A percentile compares a stretch with the other conserved stretches of the same genome.
Conservation (phyloP, 2,329 filamentous ascomycete genomes). For the Phoma sp. region DNA sequence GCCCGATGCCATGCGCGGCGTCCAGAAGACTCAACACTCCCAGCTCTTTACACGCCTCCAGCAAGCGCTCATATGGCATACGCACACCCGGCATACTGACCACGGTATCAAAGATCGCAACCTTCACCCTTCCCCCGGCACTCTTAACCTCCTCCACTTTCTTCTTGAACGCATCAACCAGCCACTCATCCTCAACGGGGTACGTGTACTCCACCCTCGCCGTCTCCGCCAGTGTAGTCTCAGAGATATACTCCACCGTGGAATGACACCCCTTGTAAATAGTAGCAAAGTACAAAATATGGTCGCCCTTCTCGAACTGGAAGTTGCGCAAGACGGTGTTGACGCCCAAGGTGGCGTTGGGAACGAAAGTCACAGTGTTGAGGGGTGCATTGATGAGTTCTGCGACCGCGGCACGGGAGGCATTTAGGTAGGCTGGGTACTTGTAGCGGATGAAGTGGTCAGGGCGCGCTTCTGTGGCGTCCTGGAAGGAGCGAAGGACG, state of each 20-base stretch:
- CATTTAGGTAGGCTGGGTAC: slow-evolving; percentile 67
- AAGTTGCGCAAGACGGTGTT: slow-evolving; percentile 83
- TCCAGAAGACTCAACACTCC: slow-evolving; percentile 78
- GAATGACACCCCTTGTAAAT: slow-evolving; percentile 81
- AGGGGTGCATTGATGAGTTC: slow-evolving; percentile 67
- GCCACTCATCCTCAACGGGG: slow-evolving; percentile 71
- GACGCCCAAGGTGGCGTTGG: slow-evolving; percentile 79
- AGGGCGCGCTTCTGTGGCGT: slow-evolving; percentile 69
- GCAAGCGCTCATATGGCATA: slow-evolving; percentile 77
- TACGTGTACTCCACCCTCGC: slow-evolving; percentile 67
- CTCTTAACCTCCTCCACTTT: slow-evolving; percentile 61
- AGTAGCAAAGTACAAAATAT: slow-evolving; percentile 78
- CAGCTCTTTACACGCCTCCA: slow-evolving; percentile 67
- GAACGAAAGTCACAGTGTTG: slow-evolving; percentile 74
- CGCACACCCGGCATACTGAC: slow-evolving; percentile 78
- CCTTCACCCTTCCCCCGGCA: slow-evolving; percentile 66
- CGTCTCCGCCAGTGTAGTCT: slow-evolving; percentile 62
- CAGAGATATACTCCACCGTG: slow-evolving; percentile 72
- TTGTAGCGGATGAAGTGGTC: slow-evolving; percentile 79
- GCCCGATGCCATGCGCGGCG: slow-evolving; percentile 83
- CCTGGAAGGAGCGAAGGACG: slow-evolving; percentile 68
- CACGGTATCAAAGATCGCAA: slow-evolving; percentile 81
- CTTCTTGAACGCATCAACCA: slow-evolving; percentile 66
- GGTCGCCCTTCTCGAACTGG: slow-evolving; percentile 70
- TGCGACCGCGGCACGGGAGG: slow-evolving; percentile 66